Evolutionary conservation across 2,329 filamentous ascomycete species (phyloP), one percentile per base, ranked within the genome.

Genomic region (Colletotrichum scovillei): DNA sequence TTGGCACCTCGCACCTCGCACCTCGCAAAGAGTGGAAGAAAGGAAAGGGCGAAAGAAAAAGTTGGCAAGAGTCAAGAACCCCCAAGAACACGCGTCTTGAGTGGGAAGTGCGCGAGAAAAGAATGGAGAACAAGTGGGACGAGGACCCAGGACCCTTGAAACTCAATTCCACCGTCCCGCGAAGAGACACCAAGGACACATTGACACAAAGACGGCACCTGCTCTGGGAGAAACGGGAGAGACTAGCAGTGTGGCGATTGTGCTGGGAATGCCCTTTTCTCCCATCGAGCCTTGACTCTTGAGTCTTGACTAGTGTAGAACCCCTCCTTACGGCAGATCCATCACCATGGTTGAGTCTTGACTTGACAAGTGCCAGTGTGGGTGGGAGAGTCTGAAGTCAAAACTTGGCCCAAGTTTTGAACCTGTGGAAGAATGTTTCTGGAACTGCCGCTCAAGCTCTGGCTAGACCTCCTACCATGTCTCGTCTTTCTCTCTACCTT

Each of bases 141-240:
- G 42, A 19, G 59, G 59, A 64, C 67, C 60, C 70, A 73, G 70
- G 70, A 73, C 70, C 70, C 70, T 65, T 73, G 66, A 73, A 73
- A 70, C 70, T 70, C 70, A 70, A 65, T 73, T 70, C 60, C 28
- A 8, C 59, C 49, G 60, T 57, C 63, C 70, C 28, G 55, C 59
- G 56, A 30, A 24, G 11, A 32, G 32, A 42, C 38, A 19, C 32
- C 35, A 46, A 12, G 42, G 64, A 22, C 55, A 19, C 16, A 32
- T 14, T 9, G n/a, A 35, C 32, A n/a, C 24, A 22, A 22, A 26
- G 52, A 26, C 24, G 52, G 52, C n/a, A 55, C n/a, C 52, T n/a
- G 52, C n/a, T 22, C n/a, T 22, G 52, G 11, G 24, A 32, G 30
- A 32, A 9, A 11, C 30, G 30, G 30, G 30, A 32, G 30, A 55